Base-by-base conservation (phyloP, 73 alveolate species). In the Paraurostyla sp. region DNA sequence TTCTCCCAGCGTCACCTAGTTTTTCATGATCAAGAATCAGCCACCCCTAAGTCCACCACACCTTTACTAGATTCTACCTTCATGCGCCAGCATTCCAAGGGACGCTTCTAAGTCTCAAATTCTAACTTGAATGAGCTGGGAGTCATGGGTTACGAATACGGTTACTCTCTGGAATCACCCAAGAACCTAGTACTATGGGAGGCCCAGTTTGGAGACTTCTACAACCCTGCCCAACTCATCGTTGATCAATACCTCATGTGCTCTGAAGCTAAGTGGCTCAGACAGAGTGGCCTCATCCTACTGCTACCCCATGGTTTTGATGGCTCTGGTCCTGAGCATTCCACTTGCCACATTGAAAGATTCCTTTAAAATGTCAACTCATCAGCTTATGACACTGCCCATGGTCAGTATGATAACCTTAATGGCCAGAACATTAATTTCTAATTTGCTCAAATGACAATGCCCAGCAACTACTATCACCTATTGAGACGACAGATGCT, bases 201-300 rank as follows among this genome's bases (percentile, higher is more conserved):
- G 88, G 99, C 98, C 16, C 93, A 97, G 71, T 97, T 97, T 62
- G 99, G 99, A 49, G 99, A 97, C 85, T 97, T 97, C 88, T 99
- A 98, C 59, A 96, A 97, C 87, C 96, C 97, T 43, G 99, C 99
- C n/a, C 95, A 97, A 85, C 93, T 96, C 11, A 84, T 96, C 52
- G 93, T 96, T 33, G 99, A 97, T 88, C 91, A 95, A 88, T 97
- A 92, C 81, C 60, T 97, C 6, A 93, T 90, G 71, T 84, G 98
- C 65, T 95, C 98, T 30, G 99, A 97, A 75, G 95, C 95, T 57
- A 97, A 96, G 83, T 96, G 98, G 97, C 91, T 90, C 27, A 85
- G 94, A 59, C 83, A 93, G 76, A 56, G 93, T 88, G 97, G 98
- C 63, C 71, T 97, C 23, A 97, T 96, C 25, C 38, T 94, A 38